Percentiles rank a stretch among this genome's conserved stretches.
phyloP scores from a whole-genome alignment of 208 protist species.

The Novymonas esmeraldas region DNA sequence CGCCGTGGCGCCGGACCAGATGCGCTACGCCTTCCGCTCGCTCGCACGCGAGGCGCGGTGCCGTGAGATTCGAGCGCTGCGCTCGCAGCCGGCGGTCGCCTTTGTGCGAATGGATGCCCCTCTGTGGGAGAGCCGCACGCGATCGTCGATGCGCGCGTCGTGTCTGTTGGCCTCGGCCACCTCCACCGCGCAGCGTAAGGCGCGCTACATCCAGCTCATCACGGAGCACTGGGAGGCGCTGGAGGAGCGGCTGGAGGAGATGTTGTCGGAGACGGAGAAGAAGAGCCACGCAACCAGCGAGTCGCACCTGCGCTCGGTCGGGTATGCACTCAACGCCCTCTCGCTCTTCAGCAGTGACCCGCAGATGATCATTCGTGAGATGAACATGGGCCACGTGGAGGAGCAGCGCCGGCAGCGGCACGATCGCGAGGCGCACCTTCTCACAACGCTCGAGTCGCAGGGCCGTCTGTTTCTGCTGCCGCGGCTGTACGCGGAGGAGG shows the following conservation, averaged over 20 bases:
- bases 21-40: slow-evolving; percentile 39
- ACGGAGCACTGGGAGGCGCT: slow-evolving; percentile 37
- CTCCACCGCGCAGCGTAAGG: slow-evolving; percentile 30
- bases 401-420: slow-evolving; percentile 39
- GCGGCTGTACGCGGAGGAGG: slow-evolving; percentile 27
- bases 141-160: slow-evolving; percentile 25
- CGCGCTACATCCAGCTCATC: slow-evolving; percentile 26
- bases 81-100: slow-evolving; percentile 26
- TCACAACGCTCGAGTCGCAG: slow-evolving; percentile 33
- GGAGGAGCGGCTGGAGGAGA: slow-evolving; percentile 32
- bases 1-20: slow-evolving; percentile 18
- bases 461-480: slow-evolving; percentile 44
- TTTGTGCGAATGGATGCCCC: slow-evolving; percentile 29
- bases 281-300: slow-evolving; percentile 7
- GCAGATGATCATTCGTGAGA: slow-evolving; percentile 35
- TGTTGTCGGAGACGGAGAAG: slow-evolving; percentile 31
- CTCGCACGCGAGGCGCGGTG: slow-evolving; percentile 43
- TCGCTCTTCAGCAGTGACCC: slow-evolving; percentile 44
- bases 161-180: slow-evolving; percentile 35
- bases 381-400: slow-evolving; percentile 38
- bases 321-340: slow-evolving; percentile 30
- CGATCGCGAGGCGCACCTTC: slow-evolving; percentile 34
- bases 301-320: slow-evolving; percentile 27
- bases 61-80: slow-evolving; percentile 34
- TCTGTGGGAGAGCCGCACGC: slow-evolving; percentile 14